Evolutionary conservation across 2,329 filamentous ascomycete genomes (phyloP), one percentile per base, ranked within the genome.

Genomic region (Truncatella angustata): DNA sequence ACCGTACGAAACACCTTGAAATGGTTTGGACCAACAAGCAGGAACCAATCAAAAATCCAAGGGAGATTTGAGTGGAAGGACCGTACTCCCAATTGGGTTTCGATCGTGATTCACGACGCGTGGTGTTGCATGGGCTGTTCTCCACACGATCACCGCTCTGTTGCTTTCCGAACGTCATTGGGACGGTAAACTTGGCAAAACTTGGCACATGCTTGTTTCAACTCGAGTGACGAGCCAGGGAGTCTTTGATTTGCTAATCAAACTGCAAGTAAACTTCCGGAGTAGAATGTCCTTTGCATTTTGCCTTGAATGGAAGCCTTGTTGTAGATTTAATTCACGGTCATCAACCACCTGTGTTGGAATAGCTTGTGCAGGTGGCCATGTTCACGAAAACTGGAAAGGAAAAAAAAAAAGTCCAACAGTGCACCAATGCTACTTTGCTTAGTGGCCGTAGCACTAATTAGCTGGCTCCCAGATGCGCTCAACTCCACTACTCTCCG

Each of bases 141-240:
- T 34, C 47, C 36, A 39, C 47, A 40, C 14, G 16, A 14, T 24
- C 30, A 43, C n/a, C 35, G 9, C 20, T 6, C 5, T 11, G 11
- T 21, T 14, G 20, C 21, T 18, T 34, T 30, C n/a, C 35, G 23
- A 24, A 50, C 47, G 47, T 50, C 47, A 50, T 50, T 36, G 24
- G 14, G 34, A 14, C 24, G 24, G 9, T 16, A 50, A 50, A 50
- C 47, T 50, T 50, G 47, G 47, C 47, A 43, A 21, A 50, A 50
- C 47, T 50, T 50, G 47, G 47, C 47, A 43, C 21, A 28, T 50
- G 47, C 47, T 50, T 50, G 47, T 50, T 49, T 49, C 45, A 36
- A 37, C 40, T 24, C 40, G 40, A 44, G 40, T 44, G 21, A 26
- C 40, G 18, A 12, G 12, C n/a, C 21, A 44, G 2, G 12, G 5